Conservation (phyloP, 2,329 filamentous ascomycete genomes). For the Emmonsiellopsis sp. region DNA sequence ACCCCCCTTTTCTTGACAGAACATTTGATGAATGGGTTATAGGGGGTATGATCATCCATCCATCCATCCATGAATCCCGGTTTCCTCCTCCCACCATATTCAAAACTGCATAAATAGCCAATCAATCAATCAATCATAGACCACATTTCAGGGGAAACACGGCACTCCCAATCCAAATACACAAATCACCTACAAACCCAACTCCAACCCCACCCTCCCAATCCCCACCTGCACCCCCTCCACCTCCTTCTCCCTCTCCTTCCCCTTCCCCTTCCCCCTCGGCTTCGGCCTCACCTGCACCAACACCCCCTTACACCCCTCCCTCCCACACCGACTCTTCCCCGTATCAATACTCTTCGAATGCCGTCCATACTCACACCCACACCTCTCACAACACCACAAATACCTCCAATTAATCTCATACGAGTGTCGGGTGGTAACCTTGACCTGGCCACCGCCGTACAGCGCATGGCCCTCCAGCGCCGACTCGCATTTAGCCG, state of each 20-base stretch:
- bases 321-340: conserved; percentile 60
- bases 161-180: background rate
- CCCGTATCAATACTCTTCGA: conserved; percentile 71
- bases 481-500: conserved; percentile 28
- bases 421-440: conserved; percentile 86
- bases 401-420: conserved; percentile 87
- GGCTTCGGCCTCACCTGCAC: conserved; percentile 74
- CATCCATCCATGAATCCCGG: background rate
- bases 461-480: conserved; percentile 44
- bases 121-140: background rate
- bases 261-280: conserved; percentile 34
- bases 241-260: background rate
- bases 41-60: no score
- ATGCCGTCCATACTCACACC: conserved; percentile 68
- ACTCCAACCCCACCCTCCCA: background rate
- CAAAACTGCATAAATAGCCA: background rate
- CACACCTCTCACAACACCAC: conserved; percentile 68
- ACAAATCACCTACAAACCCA: background rate
- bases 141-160: background rate
- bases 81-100: background rate
- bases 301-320: conserved; percentile 57
- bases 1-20: no score
- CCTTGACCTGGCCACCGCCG: conserved; percentile 53
- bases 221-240: background rate
- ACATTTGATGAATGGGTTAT: no score